phyloP scores from a whole-genome alignment of 257 asterid species.

The Henckelia pumila region DNA sequence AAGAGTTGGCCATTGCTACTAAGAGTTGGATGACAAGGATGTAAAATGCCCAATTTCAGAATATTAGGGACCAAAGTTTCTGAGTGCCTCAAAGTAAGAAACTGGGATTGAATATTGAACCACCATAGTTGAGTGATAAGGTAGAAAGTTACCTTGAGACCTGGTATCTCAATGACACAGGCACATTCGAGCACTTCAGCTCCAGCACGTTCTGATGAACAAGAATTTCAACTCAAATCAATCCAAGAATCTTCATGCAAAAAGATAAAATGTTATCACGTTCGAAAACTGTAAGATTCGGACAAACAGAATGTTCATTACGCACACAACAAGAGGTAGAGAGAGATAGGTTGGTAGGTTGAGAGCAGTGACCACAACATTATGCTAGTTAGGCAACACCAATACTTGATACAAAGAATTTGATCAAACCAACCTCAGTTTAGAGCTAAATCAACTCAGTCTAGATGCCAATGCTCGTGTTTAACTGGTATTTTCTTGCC shows the following conservation, averaged over 20 bases:
- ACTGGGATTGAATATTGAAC: too few species aligned
- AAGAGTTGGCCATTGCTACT: too few species aligned
- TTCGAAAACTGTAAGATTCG: neutral
- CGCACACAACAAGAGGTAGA: neutral
- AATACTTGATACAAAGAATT: neutral
- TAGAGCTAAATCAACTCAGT: neutral
- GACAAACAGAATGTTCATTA: neutral
- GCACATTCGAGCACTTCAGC: conserved; percentile 84
- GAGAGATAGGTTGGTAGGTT: neutral
- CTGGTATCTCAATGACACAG: conserved; percentile 76
- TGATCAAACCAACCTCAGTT: neutral
- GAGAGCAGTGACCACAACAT: neutral
- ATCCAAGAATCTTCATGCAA: neutral
- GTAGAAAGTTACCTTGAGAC: conserved; percentile 52
- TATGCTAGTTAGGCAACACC: neutral
- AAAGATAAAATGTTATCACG: neutral
- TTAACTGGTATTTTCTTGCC: neutral
- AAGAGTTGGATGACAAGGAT: too few species aligned
- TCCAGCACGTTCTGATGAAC: conserved; percentile 58
- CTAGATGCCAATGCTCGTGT: neutral
- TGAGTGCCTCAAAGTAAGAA: too few species aligned
- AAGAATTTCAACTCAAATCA: conserved; percentile 23
- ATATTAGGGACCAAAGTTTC: too few species aligned
- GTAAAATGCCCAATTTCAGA: too few species aligned
- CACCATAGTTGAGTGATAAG: too few species aligned